phyloP scores from a whole-genome alignment of 1,284 basidiomycete genomes.

The Erythrobasidium hasegawianum region DNA sequence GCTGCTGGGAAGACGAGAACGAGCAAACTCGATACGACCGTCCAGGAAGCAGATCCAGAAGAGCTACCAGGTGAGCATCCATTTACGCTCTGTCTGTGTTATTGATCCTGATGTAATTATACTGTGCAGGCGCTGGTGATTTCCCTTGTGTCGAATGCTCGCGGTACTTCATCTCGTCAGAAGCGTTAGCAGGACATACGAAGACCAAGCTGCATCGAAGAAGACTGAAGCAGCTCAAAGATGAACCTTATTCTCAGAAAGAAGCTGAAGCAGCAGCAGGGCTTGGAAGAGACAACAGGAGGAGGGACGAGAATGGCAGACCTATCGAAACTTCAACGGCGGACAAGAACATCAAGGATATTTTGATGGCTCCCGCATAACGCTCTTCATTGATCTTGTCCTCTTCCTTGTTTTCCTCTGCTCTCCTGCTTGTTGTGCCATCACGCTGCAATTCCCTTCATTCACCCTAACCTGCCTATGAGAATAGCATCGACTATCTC shows the following conservation, averaged over 20 bases:
- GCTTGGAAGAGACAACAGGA: constrained; percentile 23
- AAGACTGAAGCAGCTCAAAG: constrained; percentile 35
- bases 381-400: no score
- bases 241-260: constrained; percentile 31
- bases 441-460: neutral
- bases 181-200: constrained; percentile 22
- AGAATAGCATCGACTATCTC: constrained; percentile 53
- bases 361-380: neutral
- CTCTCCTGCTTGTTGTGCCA: neutral
- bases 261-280: constrained; percentile 32
- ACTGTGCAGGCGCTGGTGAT: constrained; percentile 29
- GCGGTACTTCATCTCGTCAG: constrained; percentile 32
- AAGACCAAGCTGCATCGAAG: constrained; percentile 34
- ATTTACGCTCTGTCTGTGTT: neutral
- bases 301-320: constrained; percentile 27
- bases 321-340: no score
- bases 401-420: constrained; percentile 5
- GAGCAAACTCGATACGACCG: constrained; percentile 10
- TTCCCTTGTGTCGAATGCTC: constrained; percentile 35
- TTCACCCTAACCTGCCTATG: constrained; percentile 19
- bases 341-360: constrained; percentile 9
- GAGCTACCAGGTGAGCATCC: constrained; percentile 34
- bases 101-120: neutral
- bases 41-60: constrained; percentile 28
- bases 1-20: constrained; percentile 18